Evolutionary conservation across 108 stramenopile genomes (phyloP).

Genomic region (Fragilaria crotonensis): DNA sequence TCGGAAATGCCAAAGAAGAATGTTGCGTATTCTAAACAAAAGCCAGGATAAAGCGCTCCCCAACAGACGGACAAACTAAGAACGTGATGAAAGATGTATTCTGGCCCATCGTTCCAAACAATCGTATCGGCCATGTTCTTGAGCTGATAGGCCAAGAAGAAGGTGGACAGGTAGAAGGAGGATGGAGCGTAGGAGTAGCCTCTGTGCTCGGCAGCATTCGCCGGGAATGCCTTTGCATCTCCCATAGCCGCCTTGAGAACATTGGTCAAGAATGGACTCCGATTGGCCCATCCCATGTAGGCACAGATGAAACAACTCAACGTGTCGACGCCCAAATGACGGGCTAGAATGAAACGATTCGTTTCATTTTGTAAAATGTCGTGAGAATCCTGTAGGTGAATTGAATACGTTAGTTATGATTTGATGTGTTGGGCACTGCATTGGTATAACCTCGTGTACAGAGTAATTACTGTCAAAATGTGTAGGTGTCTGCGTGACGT

Average conservation of each 20-base stretch:
- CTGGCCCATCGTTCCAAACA: slow-evolving; percentile 74
- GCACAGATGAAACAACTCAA: slow-evolving; percentile 38
- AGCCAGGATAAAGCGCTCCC: slow-evolving; percentile 61
- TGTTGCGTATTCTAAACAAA: slow-evolving; percentile 53
- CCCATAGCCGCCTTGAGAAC: slow-evolving; percentile 3
- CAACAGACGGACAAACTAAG: slow-evolving; percentile 57
- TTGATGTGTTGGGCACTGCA: no score
- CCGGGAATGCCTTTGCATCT: slow-evolving; percentile 18
- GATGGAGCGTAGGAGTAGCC: slow-evolving; percentile 58
- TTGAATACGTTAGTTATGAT: no score
- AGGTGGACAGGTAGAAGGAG: slow-evolving; percentile 32
- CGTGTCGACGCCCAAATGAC: slow-evolving; percentile 72
- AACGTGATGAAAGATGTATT: slow-evolving; percentile 75
- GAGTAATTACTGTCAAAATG: no score
- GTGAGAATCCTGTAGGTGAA: slow-evolving; percentile 38
- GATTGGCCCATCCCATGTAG: slow-evolving; percentile 36
- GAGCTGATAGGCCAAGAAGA: slow-evolving; percentile 75
- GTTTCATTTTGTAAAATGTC: slow-evolving; percentile 38
- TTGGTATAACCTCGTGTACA: no score
- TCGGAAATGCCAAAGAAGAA: slow-evolving; percentile 83
- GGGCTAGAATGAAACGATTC: slow-evolving; percentile 69
- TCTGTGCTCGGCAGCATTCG: slow-evolving; percentile 37
- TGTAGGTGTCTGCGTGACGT: no score
- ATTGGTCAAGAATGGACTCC: slow-evolving; percentile 28
- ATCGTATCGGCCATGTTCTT: slow-evolving; percentile 81